These are phyloP conservation scores for Kuraishia ogatae DNA, from an alignment of 805 yeast species.

Conservation along the genomic window DNA sequence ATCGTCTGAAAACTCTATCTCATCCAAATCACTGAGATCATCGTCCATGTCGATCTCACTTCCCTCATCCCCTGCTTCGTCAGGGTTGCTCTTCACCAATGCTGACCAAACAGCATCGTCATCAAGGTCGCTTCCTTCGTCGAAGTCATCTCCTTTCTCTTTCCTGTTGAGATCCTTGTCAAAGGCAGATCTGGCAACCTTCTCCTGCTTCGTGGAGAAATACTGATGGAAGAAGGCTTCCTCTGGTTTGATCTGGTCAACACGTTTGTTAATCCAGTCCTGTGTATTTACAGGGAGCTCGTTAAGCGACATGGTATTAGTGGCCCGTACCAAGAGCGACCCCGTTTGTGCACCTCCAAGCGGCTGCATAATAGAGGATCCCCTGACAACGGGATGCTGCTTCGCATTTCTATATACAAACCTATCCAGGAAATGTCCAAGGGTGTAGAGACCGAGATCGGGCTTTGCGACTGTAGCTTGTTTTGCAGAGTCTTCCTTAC, in stretches of 20 bases:
- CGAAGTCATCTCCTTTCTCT: constrained; percentile 33
- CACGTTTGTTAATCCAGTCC: constrained; percentile 68
- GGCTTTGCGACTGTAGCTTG: constrained; percentile 50
- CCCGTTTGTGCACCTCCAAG: constrained; percentile 79
- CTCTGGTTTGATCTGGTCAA: constrained; percentile 68
- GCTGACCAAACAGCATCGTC: constrained; percentile 57
- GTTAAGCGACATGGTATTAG: constrained; percentile 25
- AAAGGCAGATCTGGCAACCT: constrained; percentile 22
- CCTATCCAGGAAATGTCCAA: constrained; percentile 87
- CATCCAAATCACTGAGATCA: constrained; percentile 28
- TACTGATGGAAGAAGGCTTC: constrained; percentile 85
- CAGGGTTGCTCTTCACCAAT: constrained; percentile 47
- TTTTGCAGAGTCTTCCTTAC: constrained; percentile 10
- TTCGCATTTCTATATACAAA: constrained; percentile 93
- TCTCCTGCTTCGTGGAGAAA: constrained; percentile 55
- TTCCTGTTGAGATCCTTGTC: constrained; percentile 36
- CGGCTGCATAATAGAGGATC: constrained; percentile 96
- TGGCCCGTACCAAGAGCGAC: constrained; percentile 57
- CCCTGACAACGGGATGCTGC: constrained; percentile 64
- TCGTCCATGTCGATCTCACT: constrained; percentile 28
- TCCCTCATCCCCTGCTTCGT: constrained; percentile 39
- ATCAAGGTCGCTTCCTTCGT: constrained; percentile 35
- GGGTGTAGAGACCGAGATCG: constrained; percentile 80
- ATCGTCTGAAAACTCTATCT: constrained; percentile 17
- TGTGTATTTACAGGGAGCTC: constrained; percentile 69